Base-by-base conservation (phyloP, 192 early-diverging fungal genomes). In the Dispira simplex region DNA sequence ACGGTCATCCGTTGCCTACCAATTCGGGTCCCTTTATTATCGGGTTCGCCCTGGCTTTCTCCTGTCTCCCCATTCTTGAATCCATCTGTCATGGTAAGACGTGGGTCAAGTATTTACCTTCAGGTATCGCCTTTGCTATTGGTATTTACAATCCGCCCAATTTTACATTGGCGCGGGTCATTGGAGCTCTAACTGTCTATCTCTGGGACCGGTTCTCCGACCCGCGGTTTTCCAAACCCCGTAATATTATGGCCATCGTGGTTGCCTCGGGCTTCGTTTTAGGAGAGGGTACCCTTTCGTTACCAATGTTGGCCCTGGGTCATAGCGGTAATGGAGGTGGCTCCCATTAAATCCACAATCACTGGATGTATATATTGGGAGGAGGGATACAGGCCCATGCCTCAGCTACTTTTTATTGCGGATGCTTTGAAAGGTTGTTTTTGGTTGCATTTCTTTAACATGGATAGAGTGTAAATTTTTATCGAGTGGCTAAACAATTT, bases 91-190 rank as follows among this genome's bases (percentile, higher is more conserved):
- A 56, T 0, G 20, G 70, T 46, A 63, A 68, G 53, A 70, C 71
- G 58, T 84, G 83, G 84, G 28, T 68, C 1, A 54, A 52, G 3
- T 82, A 71, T 44, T 72, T 84, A 64, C 86, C 86, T 16, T 83
- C 81, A 48, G 86, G 86, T 0, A 85, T 89, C 43, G 84, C 86
- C 21, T 89, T 89, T 75, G 84, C 86, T 8, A 84, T 89, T 53
- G 86, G 86, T 18, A 89, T 89, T 64, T 89, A 86, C 72, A 89
- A 89, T 68, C 75, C 85, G 1, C 86, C 86, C 14, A 83, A 83
- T 53, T 89, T 89, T 59, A 89, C 84, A 4, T 64, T 89, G 25
- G 84, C 84, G 55, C 77, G 86, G 0, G 81, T 82, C 4, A 68
- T 85, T 13, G 86, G 86, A 12, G 84, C 84, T 11, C 49, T 80